A percentile compares a stretch with the other conserved stretches of the same genome.
phyloP scores from a whole-genome alignment of 345 rosid genomes.

The Lepidium aucheri region DNA sequence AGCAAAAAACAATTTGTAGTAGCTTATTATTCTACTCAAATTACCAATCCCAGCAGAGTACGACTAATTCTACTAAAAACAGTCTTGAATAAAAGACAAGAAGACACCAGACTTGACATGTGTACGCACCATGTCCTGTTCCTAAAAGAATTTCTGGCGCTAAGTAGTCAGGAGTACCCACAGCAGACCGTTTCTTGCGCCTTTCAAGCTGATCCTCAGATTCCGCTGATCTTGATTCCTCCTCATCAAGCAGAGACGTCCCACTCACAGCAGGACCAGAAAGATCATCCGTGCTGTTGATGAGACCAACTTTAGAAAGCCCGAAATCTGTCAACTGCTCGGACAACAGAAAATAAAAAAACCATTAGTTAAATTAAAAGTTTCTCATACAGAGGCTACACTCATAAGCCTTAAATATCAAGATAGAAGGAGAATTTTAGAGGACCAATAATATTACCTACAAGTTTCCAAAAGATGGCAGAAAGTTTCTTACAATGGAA shows the following conservation, averaged over 20 bases:
- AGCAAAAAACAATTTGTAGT: not conserved
- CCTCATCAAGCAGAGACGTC: conserved; percentile 80
- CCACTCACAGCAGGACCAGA: conserved; percentile 66
- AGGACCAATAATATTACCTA: not conserved
- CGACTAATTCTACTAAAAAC: not conserved
- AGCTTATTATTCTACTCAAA: not conserved
- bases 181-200: conserved; percentile 95
- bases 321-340: conserved; percentile 33
- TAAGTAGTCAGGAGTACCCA: conserved; percentile 99
- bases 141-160: conserved; percentile 99
- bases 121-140: conserved; percentile 90
- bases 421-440: not conserved
- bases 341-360: conserved; percentile 20
- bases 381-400: not conserved
- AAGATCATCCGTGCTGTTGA: conserved; percentile 97
- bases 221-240: conserved; percentile 51
- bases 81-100: not conserved
- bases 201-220: conserved; percentile 59
- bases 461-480: conserved; percentile 1
- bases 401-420: conserved; percentile 4
- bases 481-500: not conserved
- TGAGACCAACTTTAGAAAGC: conserved; percentile 68
- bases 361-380: not conserved
- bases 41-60: conserved; percentile 1
- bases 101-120: conserved; percentile 6